A percentile compares a stretch with the other conserved stretches of the same genome.
These are phyloP conservation scores for Irpex rosettiformis DNA, from an alignment of 1,284 basidiomycete genomes.

Conservation along the genomic window DNA sequence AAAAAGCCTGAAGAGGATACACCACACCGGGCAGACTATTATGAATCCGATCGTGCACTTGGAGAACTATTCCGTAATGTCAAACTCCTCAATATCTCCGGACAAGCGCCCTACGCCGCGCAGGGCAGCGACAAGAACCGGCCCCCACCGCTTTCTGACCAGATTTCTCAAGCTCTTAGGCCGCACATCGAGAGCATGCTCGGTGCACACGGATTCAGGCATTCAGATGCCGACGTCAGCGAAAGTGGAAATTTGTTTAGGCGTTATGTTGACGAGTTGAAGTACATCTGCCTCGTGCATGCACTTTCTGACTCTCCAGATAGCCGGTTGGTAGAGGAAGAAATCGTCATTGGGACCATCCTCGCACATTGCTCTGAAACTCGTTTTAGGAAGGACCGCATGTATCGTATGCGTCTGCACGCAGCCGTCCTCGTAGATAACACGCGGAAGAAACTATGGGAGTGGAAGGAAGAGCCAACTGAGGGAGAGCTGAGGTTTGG, in stretches of 20 bases:
- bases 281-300: conserved; percentile 68
- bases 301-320: conserved; percentile 57
- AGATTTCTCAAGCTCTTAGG: conserved; percentile 45
- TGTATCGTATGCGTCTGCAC: conserved; percentile 61
- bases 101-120: conserved; percentile 15
- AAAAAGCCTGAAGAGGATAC: conserved; percentile 59
- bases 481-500: conserved; percentile 35
- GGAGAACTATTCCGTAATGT: conserved; percentile 67
- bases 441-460: conserved; percentile 42
- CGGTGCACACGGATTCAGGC: conserved; percentile 21
- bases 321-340: conserved; percentile 60
- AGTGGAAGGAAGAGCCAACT: conserved; percentile 27
- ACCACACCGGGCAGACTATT: conserved; percentile 62
- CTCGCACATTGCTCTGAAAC: conserved; percentile 56
- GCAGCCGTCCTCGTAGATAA: conserved; percentile 51
- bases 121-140: conserved; percentile 10
- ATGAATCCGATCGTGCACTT: conserved; percentile 62
- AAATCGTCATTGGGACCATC: conserved; percentile 72
- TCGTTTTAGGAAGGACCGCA: conserved; percentile 56
- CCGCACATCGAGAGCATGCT: conserved; percentile 37
- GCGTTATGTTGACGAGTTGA: conserved; percentile 59
- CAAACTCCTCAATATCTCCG: conserved; percentile 39
- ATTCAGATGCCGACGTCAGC: conserved; percentile 29
- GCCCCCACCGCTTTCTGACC: conserved; percentile 36
- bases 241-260: conserved; percentile 40